Conservation (phyloP, 495 filamentous ascomycete genomes). For the Filosporella fistucella region DNA sequence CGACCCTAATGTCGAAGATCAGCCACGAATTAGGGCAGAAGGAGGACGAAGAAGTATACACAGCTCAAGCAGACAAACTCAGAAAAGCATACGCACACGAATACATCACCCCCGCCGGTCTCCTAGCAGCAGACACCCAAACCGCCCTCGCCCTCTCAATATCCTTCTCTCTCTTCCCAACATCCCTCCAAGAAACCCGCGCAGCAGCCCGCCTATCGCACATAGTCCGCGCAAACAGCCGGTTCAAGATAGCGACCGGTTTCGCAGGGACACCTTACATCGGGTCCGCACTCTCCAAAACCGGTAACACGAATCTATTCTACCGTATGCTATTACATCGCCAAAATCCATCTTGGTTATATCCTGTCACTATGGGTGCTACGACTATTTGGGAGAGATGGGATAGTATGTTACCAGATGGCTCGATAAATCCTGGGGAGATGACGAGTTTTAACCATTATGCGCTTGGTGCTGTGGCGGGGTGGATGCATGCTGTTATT, state of each 20-base stretch:
- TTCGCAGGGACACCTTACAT: constrained; percentile 50
- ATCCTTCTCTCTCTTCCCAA: constrained; percentile 37
- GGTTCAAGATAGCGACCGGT: constrained; percentile 47
- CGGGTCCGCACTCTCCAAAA: constrained; percentile 35
- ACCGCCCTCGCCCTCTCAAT: constrained; percentile 41
- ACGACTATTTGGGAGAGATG: constrained; percentile 53
- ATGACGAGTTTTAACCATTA: constrained; percentile 57
- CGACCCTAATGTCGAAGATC: constrained; percentile 22
- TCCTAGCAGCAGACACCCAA: constrained; percentile 41
- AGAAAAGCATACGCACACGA: constrained; percentile 32
- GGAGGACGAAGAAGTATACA: constrained; percentile 25
- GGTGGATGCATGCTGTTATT: constrained; percentile 27
- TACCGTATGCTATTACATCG: constrained; percentile 20
- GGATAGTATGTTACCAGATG: constrained; percentile 47
- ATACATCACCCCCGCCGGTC: constrained; percentile 35
- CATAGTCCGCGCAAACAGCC: constrained; percentile 30
- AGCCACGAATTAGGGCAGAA: constrained; percentile 26
- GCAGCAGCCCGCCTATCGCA: constrained; percentile 28
- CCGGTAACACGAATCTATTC: constrained; percentile 28
- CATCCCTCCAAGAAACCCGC: constrained; percentile 19
- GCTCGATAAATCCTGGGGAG: constrained; percentile 41
- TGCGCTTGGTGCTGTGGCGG: constrained; percentile 36
- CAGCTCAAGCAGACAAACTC: constrained; percentile 21
- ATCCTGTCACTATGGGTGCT: constrained; percentile 43
- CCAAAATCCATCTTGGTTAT: constrained; percentile 44